Percentiles rank a stretch among this genome's conserved stretches.
Conservation (phyloP, 75 land plant genomes). For the Ceratopteris richardii region DNA sequence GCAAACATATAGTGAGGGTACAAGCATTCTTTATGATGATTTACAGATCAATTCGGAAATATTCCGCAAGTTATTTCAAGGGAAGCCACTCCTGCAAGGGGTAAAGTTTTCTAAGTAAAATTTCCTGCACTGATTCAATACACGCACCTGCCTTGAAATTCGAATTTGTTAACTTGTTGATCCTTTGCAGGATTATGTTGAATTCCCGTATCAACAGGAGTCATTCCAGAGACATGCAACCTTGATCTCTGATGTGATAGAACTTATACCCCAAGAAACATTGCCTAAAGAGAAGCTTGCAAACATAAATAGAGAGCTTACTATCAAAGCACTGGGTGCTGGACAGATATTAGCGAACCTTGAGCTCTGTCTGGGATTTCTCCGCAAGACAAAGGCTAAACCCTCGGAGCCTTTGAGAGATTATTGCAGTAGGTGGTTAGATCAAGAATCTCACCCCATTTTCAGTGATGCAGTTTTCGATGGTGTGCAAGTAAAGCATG, state of each 20-base stretch:
- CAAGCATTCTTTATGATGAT: conserved; percentile 12
- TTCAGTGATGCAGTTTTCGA: conserved; percentile 15
- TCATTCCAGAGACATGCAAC: conserved; percentile 25
- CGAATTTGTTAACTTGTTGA: too few relatives aligned
- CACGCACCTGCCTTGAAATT: too few relatives aligned
- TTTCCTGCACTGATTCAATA: too few relatives aligned
- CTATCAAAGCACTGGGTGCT: conserved; percentile 7
- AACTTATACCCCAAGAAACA: conserved; percentile 11
- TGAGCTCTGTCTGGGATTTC: conserved; percentile 19
- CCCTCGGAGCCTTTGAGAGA: conserved; percentile 7
- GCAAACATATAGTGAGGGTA: conserved; percentile 7
- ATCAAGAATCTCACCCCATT: not conserved
- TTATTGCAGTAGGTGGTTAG: conserved; percentile 21
- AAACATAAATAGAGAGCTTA: conserved; percentile 15
- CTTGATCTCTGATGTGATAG: conserved; percentile 17
- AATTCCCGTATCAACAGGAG: conserved; percentile 18
- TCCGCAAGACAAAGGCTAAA: conserved; percentile 15
- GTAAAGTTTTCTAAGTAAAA: not conserved
- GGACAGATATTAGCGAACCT: conserved; percentile 18
- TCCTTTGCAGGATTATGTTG: conserved; percentile 14
- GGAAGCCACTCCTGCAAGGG: conserved; percentile 14
- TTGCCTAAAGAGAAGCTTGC: conserved; percentile 9
- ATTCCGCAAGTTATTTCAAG: conserved; percentile 1
- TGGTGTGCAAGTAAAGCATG: conserved; percentile 12
- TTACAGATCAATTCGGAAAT: conserved; percentile 10